Conservation (phyloP, 768 basidiomycete species). For the Tephrocybe sp. region DNA sequence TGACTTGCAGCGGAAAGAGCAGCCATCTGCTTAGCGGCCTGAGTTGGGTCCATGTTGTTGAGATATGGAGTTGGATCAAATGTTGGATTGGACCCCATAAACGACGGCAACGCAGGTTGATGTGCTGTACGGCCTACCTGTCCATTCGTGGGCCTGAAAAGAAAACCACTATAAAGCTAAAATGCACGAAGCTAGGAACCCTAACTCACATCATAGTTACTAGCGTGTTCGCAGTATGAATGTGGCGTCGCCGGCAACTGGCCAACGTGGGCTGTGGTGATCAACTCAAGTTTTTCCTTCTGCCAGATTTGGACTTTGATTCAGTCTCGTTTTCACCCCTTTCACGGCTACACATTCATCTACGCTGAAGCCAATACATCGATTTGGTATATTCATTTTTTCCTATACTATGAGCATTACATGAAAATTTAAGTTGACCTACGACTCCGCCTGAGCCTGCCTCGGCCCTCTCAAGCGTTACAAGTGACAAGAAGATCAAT, state of each 20-base stretch:
- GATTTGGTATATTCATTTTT: no score
- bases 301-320: constrained; percentile 12
- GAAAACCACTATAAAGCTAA: constrained; percentile 10
- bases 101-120: constrained; percentile 29
- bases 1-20: constrained; percentile 65
- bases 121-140: constrained; percentile 27
- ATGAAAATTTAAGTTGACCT: no score
- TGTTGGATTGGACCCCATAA: constrained; percentile 27
- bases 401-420: no score
- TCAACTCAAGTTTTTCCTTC: constrained; percentile 11
- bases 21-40: constrained; percentile 79
- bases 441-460: no score
- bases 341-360: no score
- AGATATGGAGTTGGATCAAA: constrained; percentile 40
- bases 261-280: constrained; percentile 4
- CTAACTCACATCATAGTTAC: constrained; percentile 32
- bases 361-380: no score
- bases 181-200: constrained; percentile 7
- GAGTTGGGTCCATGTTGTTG: constrained; percentile 58
- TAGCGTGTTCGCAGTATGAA: no score
- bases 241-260: no score
- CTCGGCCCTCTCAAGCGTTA: background rate
- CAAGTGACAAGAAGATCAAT: background rate
- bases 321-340: background rate
- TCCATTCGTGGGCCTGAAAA: constrained; percentile 37